Conservation (phyloP, 2,329 filamentous ascomycete genomes). For the Zymoseptoria ardabiliae region DNA sequence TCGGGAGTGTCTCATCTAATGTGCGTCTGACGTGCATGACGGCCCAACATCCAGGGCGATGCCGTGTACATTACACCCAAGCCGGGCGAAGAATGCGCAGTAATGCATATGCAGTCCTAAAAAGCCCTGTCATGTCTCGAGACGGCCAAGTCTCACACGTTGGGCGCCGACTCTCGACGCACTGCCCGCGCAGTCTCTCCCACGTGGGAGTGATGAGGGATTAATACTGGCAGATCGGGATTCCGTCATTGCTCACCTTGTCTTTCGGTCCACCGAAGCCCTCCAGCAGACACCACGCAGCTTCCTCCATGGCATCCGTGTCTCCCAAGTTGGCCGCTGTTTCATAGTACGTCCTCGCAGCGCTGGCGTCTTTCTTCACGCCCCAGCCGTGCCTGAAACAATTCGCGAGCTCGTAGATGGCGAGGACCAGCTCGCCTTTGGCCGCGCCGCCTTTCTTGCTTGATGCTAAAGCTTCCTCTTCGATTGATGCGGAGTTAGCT, state of each 20-base stretch:
- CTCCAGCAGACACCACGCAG: conserved; percentile 89
- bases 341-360: conserved; percentile 89
- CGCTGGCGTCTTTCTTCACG: conserved; percentile 73
- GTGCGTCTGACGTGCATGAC: conserved; percentile 18
- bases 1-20: background rate
- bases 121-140: background rate
- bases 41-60: conserved; percentile 17
- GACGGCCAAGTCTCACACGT: background rate
- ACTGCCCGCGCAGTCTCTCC: background rate
- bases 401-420: conserved; percentile 90
- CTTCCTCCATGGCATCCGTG: conserved; percentile 95
- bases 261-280: conserved; percentile 98
- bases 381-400: conserved; percentile 95
- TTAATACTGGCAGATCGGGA: background rate
- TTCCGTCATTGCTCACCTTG: conserved; percentile 61
- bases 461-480: conserved; percentile 74
- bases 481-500: conserved; percentile 79
- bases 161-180: background rate
- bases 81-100: conserved; percentile 2
- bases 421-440: conserved; percentile 91
- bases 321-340: conserved; percentile 95
- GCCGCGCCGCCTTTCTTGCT: conserved; percentile 87
- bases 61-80: background rate
- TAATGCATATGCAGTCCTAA: background rate
- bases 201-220: conserved; percentile 8